These are phyloP conservation scores for Eucommia ulmoides DNA, from an alignment of 257 asterid species.

Conservation along the genomic window DNA sequence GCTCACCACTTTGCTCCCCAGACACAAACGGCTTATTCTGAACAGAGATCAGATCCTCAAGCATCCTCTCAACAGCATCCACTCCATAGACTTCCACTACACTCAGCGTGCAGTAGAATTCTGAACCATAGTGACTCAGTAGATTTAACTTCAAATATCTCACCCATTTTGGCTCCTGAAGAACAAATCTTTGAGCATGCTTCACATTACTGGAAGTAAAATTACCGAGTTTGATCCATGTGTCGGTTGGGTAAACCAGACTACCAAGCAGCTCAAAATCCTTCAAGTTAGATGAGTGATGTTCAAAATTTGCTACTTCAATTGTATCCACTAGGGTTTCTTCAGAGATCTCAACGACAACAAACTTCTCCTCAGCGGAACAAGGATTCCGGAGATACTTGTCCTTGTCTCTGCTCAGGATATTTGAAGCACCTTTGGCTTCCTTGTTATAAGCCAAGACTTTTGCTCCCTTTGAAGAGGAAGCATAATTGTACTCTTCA, in stretches of 20 bases:
- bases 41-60: constrained; percentile 66
- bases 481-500: constrained; percentile 80
- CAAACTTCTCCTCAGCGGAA: constrained; percentile 78
- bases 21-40: constrained; percentile 41
- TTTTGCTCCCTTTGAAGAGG: constrained; percentile 90
- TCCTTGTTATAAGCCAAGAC: constrained; percentile 81
- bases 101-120: constrained; percentile 88
- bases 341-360: constrained; percentile 84
- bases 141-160: constrained; percentile 67
- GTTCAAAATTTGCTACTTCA: constrained; percentile 81
- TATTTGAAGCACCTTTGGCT: constrained; percentile 92
- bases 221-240: constrained; percentile 76
- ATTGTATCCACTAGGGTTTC: constrained; percentile 75
- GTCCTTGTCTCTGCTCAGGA: constrained; percentile 74
- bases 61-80: constrained; percentile 98
- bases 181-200: constrained; percentile 62
- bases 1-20: constrained; percentile 26
- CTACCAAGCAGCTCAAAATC: constrained; percentile 78
- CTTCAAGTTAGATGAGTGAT: constrained; percentile 78
- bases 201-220: constrained; percentile 70
- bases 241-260: constrained; percentile 76
- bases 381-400: constrained; percentile 96
- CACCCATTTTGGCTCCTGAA: constrained; percentile 87
- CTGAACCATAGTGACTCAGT: constrained; percentile 74
- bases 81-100: constrained; percentile 80